phyloP scores from a whole-genome alignment of 1,284 basidiomycete species.

The Peniophora sp. region DNA sequence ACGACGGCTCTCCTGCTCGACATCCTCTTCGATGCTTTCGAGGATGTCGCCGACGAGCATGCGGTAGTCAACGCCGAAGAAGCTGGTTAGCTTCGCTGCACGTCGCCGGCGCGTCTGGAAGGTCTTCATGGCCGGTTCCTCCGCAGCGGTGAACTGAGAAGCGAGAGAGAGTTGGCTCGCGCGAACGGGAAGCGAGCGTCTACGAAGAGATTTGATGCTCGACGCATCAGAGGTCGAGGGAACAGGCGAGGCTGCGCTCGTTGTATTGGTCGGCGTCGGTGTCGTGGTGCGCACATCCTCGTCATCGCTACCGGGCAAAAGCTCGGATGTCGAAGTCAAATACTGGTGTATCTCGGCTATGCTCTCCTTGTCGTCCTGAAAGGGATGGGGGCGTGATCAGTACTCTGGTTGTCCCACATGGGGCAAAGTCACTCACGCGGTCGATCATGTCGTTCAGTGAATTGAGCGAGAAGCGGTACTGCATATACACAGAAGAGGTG shows the following conservation, averaged over 20 bases:
- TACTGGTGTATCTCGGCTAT: constrained; percentile 67
- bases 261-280: neutral
- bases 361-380: constrained; percentile 64
- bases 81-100: constrained; percentile 73
- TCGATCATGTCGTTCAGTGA: constrained; percentile 71
- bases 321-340: constrained; percentile 30
- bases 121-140: constrained; percentile 34
- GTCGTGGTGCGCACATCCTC: constrained; percentile 2
- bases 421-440: constrained; percentile 38
- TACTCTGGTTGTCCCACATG: neutral
- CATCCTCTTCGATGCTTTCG: constrained; percentile 68
- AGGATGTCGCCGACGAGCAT: constrained; percentile 68
- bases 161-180: constrained; percentile 53
- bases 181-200: constrained; percentile 60
- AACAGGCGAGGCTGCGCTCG: constrained; percentile 7
- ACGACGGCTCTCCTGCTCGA: constrained; percentile 56
- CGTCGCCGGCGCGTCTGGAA: constrained; percentile 65
- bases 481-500: constrained; percentile 52
- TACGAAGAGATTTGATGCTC: constrained; percentile 40
- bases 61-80: constrained; percentile 77
- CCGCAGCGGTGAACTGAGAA: constrained; percentile 35
- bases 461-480: constrained; percentile 70
- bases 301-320: constrained; percentile 11
- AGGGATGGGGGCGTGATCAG: constrained; percentile 7
- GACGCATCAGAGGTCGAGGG: constrained; percentile 9